Base-by-base conservation (phyloP, 2,329 filamentous ascomycete species). In the Aspergillus sp. region DNA sequence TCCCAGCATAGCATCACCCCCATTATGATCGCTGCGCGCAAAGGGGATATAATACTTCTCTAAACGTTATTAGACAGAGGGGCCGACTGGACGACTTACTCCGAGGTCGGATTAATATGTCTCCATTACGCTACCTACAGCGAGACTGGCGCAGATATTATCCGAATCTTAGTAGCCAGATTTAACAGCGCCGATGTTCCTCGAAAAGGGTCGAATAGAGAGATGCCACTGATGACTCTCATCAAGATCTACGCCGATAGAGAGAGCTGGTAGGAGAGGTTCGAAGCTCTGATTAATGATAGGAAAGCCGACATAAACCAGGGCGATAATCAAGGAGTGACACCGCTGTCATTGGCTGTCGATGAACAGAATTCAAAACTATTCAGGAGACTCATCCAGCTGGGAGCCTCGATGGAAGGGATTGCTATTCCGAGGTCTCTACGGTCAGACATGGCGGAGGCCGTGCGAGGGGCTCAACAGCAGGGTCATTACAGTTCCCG, bases 81-180 rank as follows among this genome's bases (percentile, higher is more conserved):
- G 11, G 56, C 56, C 1, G 16, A 58, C 19, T 45, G 19, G 13
- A 34, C 20, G 36, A 17, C 16, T 2, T 38, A 19, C 23, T 58
- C 50, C 2, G 3, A 34, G 4, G 42, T 52, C 16, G 56, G 56
- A 36, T 50, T 32, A 7, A 56, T 34, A 3, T 32, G 47, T 16
- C 44, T 58, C 3, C 56, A 58, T 45, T 58, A 56, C 16, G 54
- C 56, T 17, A 51, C 54, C 7, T 46, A 23, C 16, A 23, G 47
- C 4, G 17, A 31, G 1, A 19, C 40, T 4, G 47, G 50, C 13
- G 54, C 45, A 5, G 13, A 20, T 1, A 25, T 54, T 6, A 47
- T 58, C 31, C n/a, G 14, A 6, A 32, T 47, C 5, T 34, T 57
- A 21, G 29, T 2, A 2, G 34, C 20, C 1, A 31, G 7, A 11